Evolutionary conservation across 1,284 basidiomycete species (phyloP).

Genomic region (Boletus smithii): DNA sequence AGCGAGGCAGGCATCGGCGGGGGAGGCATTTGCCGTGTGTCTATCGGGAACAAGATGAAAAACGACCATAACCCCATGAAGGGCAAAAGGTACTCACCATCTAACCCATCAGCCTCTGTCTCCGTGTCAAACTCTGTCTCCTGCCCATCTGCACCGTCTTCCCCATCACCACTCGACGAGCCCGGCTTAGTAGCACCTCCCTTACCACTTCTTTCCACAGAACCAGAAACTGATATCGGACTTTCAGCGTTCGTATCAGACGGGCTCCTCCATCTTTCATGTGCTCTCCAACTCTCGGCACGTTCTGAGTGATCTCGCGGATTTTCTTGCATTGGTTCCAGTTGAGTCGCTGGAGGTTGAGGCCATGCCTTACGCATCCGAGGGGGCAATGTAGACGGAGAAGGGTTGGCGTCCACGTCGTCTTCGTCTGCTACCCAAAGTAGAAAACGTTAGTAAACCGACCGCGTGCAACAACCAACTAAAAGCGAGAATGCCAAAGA

Average conservation of each 20-base stretch:
- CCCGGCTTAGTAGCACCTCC: background rate
- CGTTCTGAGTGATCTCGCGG: background rate
- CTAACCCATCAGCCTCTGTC: conserved; percentile 31
- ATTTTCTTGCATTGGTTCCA: conserved; percentile 7
- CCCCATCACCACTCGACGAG: conserved; percentile 5
- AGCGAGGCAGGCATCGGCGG: conserved; percentile 44
- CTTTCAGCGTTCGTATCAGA: conserved; percentile 16
- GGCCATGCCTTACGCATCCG: conserved; percentile 61
- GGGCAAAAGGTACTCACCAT: conserved; percentile 24
- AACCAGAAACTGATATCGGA: conserved; percentile 16
- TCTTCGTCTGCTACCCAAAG: conserved; percentile 9
- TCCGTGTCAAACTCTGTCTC: conserved; percentile 35
- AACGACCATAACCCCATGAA: conserved; percentile 8
- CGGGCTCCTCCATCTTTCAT: conserved; percentile 20
- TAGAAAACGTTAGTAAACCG: conserved; percentile 7
- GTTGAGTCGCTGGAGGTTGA: conserved; percentile 21
- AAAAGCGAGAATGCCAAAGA: background rate
- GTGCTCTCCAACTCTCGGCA: conserved; percentile 9
- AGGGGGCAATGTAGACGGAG: conserved; percentile 45
- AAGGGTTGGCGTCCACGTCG: conserved; percentile 2
- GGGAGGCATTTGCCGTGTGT: conserved; percentile 42
- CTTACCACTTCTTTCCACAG: conserved; percentile 2
- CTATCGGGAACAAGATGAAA: conserved; percentile 17
- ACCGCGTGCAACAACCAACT: background rate
- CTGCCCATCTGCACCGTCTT: conserved; percentile 25